Base-by-base conservation (phyloP, 495 filamentous ascomycete species). In the Daldinia bambusicola region DNA sequence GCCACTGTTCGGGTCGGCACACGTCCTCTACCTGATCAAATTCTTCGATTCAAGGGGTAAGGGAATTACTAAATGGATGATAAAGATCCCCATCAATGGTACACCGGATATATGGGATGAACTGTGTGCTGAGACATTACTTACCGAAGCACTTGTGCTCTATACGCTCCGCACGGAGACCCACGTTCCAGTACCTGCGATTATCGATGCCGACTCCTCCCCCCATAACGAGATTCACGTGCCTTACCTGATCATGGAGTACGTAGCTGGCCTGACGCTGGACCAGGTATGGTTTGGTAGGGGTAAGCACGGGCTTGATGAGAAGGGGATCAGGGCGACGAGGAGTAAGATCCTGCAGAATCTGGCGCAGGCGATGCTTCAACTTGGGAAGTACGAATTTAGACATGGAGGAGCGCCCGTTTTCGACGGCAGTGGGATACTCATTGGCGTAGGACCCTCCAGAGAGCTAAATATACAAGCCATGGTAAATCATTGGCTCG, bases 221-320 rank as follows among this genome's bases (percentile, higher is more conserved):
- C 55, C 66, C 4, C 51, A 74, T 18, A 76, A 76, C 34, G 45
- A 65, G 6, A 2, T 71, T 3, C 67, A 71, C 7, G 65, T 65
- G 31, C 74, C 74, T 0, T 76, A 70, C 37, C 50, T 71, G 12
- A 70, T 76, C 20, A 76, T 74, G 74, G 68, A 63, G 32, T 76
- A 56, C 37, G 38, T 76, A 16, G 51, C 68, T 16, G 74, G 74
- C 4, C 56, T 22, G 26, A 55, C 67, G 14, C 61, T 74, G 26
- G 67, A 76, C 30, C 60, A 52, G 13, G 55, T 71, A 6, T 76
- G 74, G 74, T 74, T 67, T 38, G 55, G 58, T 0, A 59, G 59
- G 14, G 61, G 36, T 40, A 5, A 36, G 34, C 2, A 36, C 7
- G 34, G 9, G 9, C 30, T 10, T 36, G 30, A 31, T 2, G 64